phyloP scores from a whole-genome alignment of 371 early-diverging fungal genomes.

The Mucor mucedo region DNA sequence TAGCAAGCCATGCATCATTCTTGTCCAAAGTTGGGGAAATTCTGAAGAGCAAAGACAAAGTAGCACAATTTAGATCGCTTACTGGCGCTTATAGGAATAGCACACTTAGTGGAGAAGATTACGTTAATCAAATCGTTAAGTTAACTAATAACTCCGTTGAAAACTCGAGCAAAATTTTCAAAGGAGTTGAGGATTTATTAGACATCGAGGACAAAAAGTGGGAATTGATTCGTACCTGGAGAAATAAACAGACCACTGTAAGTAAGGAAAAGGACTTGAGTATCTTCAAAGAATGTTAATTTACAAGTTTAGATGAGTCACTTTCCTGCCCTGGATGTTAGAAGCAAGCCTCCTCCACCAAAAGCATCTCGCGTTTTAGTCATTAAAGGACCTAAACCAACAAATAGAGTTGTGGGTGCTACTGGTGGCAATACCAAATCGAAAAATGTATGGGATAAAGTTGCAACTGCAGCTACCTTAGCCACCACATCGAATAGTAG shows the following conservation, averaged over 20 bases:
- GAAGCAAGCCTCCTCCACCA: not conserved
- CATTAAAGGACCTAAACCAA: slow-evolving; percentile 15
- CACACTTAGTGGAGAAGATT: slow-evolving; percentile 58
- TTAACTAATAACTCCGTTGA: slow-evolving; percentile 53
- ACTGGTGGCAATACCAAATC: not conserved
- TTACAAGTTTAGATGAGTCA: slow-evolving; percentile 27
- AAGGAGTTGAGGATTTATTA: slow-evolving; percentile 58
- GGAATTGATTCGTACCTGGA: slow-evolving; percentile 72
- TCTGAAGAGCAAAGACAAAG: slow-evolving; percentile 50
- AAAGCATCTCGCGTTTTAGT: slow-evolving; percentile 27
- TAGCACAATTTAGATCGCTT: slow-evolving; percentile 65
- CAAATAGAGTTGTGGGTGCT: no score
- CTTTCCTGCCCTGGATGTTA: slow-evolving; percentile 34
- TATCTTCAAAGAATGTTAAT: not conserved
- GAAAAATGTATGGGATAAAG: slow-evolving; percentile 30
- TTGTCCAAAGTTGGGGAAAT: slow-evolving; percentile 53
- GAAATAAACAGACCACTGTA: slow-evolving; percentile 70
- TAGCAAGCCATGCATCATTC: slow-evolving; percentile 45
- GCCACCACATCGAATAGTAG: slow-evolving; percentile 5
- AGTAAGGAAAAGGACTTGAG: not conserved
- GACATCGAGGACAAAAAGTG: slow-evolving; percentile 62
- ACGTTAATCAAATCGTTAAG: slow-evolving; percentile 57
- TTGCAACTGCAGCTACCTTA: slow-evolving; percentile 23
- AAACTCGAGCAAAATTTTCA: slow-evolving; percentile 55
- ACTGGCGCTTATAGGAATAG: slow-evolving; percentile 61